These are phyloP conservation scores for Phytophthora litchii DNA, from an alignment of 352 stramenopile species.

Conservation along the genomic window DNA sequence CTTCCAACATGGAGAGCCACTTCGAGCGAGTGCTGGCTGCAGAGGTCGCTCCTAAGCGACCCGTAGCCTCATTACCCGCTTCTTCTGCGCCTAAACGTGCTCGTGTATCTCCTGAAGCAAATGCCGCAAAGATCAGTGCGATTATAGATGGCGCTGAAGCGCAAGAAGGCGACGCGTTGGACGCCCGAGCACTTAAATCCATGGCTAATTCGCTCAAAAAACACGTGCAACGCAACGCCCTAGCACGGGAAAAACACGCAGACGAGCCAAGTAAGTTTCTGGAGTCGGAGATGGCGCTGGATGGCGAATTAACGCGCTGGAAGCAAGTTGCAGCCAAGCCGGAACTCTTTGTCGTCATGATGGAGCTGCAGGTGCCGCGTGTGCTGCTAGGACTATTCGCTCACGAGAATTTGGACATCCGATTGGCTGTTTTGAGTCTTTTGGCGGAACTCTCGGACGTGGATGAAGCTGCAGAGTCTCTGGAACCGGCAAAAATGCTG, in stretches of 20 bases:
- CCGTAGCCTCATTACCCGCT: neutral
- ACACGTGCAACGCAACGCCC: conserved; percentile 76
- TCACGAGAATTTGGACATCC: conserved; percentile 86
- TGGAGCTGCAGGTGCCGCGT: conserved; percentile 65
- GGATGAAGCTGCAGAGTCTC: conserved; percentile 51
- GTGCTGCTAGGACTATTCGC: conserved; percentile 78
- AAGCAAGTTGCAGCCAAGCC: conserved; percentile 67
- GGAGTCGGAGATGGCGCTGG: conserved; percentile 78
- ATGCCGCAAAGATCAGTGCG: conserved; percentile 42
- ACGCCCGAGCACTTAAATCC: conserved; percentile 75
- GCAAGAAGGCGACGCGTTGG: conserved; percentile 57
- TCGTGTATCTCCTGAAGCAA: conserved; percentile 19
- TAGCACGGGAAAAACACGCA: conserved; percentile 79
- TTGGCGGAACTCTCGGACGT: conserved; percentile 77
- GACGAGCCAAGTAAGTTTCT: conserved; percentile 85
- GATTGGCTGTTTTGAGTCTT: conserved; percentile 56
- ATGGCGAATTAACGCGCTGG: conserved; percentile 61
- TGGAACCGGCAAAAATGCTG: conserved; percentile 50
- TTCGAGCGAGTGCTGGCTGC: conserved; percentile 63
- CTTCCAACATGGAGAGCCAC: conserved; percentile 54
- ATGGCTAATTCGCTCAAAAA: conserved; percentile 75
- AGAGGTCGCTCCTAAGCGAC: conserved; percentile 32
- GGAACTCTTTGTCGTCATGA: conserved; percentile 55
- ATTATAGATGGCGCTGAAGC: conserved; percentile 52
- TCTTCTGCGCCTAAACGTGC: conserved; percentile 19